Evolutionary conservation across 1,284 basidiomycete species (phyloP).

Genomic region (Cystobasidiaceae sp.): DNA sequence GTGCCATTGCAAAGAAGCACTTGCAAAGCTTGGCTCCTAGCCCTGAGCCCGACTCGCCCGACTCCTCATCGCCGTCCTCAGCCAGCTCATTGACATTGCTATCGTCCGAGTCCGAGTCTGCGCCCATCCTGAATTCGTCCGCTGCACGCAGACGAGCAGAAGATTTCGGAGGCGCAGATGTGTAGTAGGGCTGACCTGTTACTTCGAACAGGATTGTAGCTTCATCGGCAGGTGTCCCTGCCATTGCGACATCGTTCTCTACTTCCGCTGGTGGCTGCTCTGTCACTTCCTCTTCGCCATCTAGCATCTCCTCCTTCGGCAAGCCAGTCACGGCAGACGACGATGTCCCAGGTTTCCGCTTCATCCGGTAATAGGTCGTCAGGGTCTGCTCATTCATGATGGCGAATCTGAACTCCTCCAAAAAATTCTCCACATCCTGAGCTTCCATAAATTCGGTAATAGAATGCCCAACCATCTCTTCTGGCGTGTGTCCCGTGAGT

Average conservation of each 20-base stretch:
- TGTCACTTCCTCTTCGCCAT: background rate
- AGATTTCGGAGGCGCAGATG: slow-evolving; percentile 38
- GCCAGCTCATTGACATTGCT: too few relatives aligned
- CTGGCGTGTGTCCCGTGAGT: slow-evolving; percentile 66
- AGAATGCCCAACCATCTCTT: slow-evolving; percentile 63
- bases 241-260: slow-evolving; percentile 43
- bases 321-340: slow-evolving; percentile 2
- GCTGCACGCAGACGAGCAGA: too few relatives aligned
- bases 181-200: slow-evolving; percentile 60
- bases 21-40: slow-evolving; percentile 40
- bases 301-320: slow-evolving; percentile 6
- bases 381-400: slow-evolving; percentile 54
- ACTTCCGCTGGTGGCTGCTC: background rate
- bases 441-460: slow-evolving; percentile 60
- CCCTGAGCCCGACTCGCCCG: background rate
- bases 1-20: slow-evolving; percentile 67
- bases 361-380: slow-evolving; percentile 61
- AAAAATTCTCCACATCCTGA: slow-evolving; percentile 60
- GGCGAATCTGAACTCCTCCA: slow-evolving; percentile 55
- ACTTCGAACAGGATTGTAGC: slow-evolving; percentile 61
- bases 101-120: background rate
- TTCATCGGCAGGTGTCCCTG: background rate
- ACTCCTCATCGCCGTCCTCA: too few relatives aligned
- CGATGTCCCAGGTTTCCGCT: slow-evolving; percentile 47
- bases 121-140: background rate